Evolutionary conservation across 2,329 filamentous ascomycete species (phyloP), one percentile per base, ranked within the genome.

Genomic region (Penicillium sp.): DNA sequence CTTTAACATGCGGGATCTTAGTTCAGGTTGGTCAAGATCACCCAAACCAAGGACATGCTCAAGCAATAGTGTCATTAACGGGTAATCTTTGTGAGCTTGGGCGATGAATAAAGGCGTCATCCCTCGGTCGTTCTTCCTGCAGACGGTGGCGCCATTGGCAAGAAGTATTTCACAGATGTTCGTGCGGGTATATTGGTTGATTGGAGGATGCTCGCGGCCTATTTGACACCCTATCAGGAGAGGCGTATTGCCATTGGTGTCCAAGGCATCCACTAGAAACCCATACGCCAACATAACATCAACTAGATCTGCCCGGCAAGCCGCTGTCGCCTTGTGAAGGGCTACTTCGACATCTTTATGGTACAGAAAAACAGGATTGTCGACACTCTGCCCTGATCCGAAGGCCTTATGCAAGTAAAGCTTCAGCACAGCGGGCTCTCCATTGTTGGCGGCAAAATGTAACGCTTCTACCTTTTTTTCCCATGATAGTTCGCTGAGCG

Each of bases 11-110:
- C 54, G 49, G 13, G 31, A 27, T 13, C 31, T 42, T 16, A 26
- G 13, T 8, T 33, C 27, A 8, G 31, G 31, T 39, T n/a, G 3
- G 9, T 55, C 43, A 6, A 49, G 9, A 7, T 43, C 26, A 8
- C 35, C 43, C 7, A 29, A 16, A 21, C 8, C n/a, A 10, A 57
- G 31, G 4, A 27, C 51, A 31, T 50, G 50, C 9, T 57, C 50
- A 16, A 59, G 46, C 10, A 59, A 27, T n/a, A 56, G 54, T 13
- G 57, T 51, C 54, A 59, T 54, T 11, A 57, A 26, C n/a, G 50
- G 57, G 19, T 45, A 54, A 42, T 59, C 57, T 14, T 9, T n/a
- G 21, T 59, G 31, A 14, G 46, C 2, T 19, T 44, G 49, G 19
- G 57, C 54, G 26, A 56, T 22, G 10, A 29, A 14, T 10, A 59